These are phyloP conservation scores for Chaetomium cochliodes DNA, from an alignment of 495 filamentous ascomycete species.

Conservation along the genomic window DNA sequence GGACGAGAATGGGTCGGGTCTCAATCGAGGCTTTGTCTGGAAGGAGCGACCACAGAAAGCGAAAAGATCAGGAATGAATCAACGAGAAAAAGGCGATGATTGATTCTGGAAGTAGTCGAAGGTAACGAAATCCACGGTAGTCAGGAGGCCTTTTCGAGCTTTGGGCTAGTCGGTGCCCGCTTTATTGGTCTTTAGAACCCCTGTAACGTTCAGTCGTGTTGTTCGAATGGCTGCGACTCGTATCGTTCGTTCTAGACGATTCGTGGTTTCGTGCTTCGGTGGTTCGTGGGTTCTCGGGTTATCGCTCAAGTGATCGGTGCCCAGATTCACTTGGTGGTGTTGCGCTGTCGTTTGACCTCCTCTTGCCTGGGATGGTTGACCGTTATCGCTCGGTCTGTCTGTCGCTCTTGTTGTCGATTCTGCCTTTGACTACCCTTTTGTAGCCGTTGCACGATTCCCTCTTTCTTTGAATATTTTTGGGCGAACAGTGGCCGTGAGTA, in stretches of 20 bases:
- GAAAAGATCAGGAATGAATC: no score
- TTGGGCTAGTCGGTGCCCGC: no score
- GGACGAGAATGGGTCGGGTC: constrained; percentile 13
- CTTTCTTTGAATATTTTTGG: not conserved
- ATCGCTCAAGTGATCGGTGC: not conserved
- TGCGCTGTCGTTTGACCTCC: not conserved
- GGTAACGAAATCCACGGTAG: no score
- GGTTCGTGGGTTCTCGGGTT: no score
- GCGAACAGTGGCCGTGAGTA: not conserved
- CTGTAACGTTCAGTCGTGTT: not conserved
- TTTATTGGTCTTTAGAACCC: not conserved
- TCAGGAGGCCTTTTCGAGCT: no score
- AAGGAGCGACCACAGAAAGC: no score
- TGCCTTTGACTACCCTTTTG: constrained; percentile 2
- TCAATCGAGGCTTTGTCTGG: constrained; percentile 11
- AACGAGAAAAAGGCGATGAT: no score
- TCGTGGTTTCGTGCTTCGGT: not conserved
- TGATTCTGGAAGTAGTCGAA: no score
- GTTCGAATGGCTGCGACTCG: not conserved
- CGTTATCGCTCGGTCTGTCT: not conserved
- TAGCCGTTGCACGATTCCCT: not conserved
- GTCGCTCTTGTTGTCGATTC: not conserved
- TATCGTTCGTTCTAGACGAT: no score
- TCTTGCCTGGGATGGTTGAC: not conserved
- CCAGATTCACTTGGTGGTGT: not conserved